Evolutionary conservation across 805 yeast genomes (phyloP).

Genomic region (Teunomyces gatunensis): DNA sequence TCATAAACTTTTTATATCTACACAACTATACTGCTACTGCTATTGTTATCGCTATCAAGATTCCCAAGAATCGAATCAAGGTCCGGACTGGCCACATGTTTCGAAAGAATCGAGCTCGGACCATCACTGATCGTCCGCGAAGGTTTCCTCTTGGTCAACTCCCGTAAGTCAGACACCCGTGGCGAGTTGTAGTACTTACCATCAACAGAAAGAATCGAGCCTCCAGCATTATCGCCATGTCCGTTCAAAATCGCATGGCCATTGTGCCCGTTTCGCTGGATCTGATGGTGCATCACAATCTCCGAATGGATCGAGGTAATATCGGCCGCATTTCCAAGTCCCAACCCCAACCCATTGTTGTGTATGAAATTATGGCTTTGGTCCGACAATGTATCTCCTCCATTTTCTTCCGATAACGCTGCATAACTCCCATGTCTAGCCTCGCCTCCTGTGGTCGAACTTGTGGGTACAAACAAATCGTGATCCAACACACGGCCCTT

Average conservation of each 20-base stretch:
- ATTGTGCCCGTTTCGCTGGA: slow-evolving; percentile 8
- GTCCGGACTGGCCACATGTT: slow-evolving; percentile 31
- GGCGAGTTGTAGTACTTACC: slow-evolving; percentile 19
- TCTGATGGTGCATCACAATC: slow-evolving; percentile 14
- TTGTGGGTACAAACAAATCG: background rate
- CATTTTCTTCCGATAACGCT: background rate
- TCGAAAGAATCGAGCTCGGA: slow-evolving; percentile 28
- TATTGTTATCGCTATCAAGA: slow-evolving; percentile 36
- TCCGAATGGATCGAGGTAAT: slow-evolving; percentile 42
- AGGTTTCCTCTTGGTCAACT: slow-evolving; percentile 8
- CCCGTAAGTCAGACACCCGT: slow-evolving; percentile 37
- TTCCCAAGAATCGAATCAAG: slow-evolving; percentile 33
- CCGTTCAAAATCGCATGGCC: background rate
- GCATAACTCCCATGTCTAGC: background rate
- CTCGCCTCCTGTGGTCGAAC: background rate
- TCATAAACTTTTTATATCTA: slow-evolving; percentile 4
- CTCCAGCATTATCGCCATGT: slow-evolving; percentile 9
- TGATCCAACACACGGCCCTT: background rate
- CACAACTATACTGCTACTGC: slow-evolving; percentile 19
- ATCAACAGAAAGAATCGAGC: slow-evolving; percentile 16
- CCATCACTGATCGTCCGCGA: slow-evolving; percentile 7
- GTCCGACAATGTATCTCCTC: background rate
- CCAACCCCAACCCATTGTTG: slow-evolving; percentile 17
- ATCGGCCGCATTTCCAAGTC: slow-evolving; percentile 41
- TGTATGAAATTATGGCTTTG: slow-evolving; percentile 7